Base-by-base conservation (phyloP, 257 asterid genomes). In the Leonotis leonurus region DNA sequence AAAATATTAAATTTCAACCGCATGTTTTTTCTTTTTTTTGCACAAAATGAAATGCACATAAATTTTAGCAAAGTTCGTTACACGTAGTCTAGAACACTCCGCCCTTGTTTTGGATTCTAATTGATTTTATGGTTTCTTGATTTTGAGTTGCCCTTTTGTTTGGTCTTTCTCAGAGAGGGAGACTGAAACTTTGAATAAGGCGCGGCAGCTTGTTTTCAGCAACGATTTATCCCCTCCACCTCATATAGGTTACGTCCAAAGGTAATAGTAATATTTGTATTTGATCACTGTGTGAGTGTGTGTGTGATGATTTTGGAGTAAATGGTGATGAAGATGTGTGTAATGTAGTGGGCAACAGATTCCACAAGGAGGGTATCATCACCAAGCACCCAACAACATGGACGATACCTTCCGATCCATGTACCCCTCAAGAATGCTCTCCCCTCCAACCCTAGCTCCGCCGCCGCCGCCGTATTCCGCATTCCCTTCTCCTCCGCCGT, bases 131-230 rank as follows among this genome's bases (percentile, higher is more conserved):
- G 8, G 6, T 12, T 5, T 40, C 6, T 46, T 54, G 14, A 51
- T 25, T 21, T 14, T 68, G 67, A n/a, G n/a, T n/a, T n/a, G n/a
- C 35, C 7, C 59, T 56, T 63, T 24, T 72, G 35, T 60, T 2
- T 13, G 8, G 48, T 52, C 1, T 44, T 18, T 10, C 16, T 26
- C 80, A 91, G 98, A 91, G 80, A 88, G 96, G 83, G 96, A 91
- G 85, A 88, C 96, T 30, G 98, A 91, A 77, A 88, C 95, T 40
- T 77, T 91, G 78, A 86, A 88, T 84, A 86, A 85, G 56, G 98
- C 98, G 68, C 94, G 98, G 57, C 95, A 86, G 46, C 85, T 91
- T 70, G 96, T 91, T 53, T 85, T 83, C 84, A 77, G 77, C 26
- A 91, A 80, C 61, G 96, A 91, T 78, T 60, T 88, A 51, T 77